Base-by-base conservation (phyloP, 495 filamentous ascomycete species). In the Monascus purpureus region DNA sequence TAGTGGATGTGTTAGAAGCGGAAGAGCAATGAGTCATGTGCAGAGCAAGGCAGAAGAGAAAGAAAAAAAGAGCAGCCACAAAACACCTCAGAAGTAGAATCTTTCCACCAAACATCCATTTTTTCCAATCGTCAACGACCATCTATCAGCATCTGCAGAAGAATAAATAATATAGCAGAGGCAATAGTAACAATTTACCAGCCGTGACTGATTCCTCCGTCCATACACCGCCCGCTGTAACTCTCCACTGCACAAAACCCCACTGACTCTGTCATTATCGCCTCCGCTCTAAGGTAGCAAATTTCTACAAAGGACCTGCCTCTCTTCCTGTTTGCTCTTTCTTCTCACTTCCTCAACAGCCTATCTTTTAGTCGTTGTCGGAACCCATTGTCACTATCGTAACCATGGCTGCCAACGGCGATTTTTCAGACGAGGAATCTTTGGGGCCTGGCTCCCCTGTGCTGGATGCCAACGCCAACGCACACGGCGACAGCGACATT, bases 351-450 rank as follows among this genome's bases (percentile, higher is more conserved):
- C 34, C 33, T 39, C 41, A 31, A 30, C 36, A 34, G 31, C 33
- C 35, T 34, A 30, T 34, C 31, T 28, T 29, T 25, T 24, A 29
- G 6, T 34, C 32, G 40, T 29, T 37, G 34, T 33, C 37, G 42
- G 45, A 36, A 35, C 13, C 16, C 17, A 22, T 28, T 28, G n/a
- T 6, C 11, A 20, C n/a, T 8, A 30, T 30, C 41, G 58, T 55
- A 62, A 73, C 47, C 57, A 77, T 77, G 72, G 69, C 70, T 45
- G 61, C 70, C 39, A 75, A 75, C 56, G 72, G 71, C 48, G 71
- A 75, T 47, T 63, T 72, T 50, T 68, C 68, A 31, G 71, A 75
- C 30, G 70, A 74, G 39, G 68, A 72, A 32, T 67, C 65, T 26
- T 67, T 63, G 33, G n/a, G n/a, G n/a, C 68, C 71, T 27, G 71